Percentiles rank a stretch among this genome's conserved stretches.
Evolutionary conservation across 768 basidiomycete genomes (phyloP).

Genomic region (Phallus indusiatus): DNA sequence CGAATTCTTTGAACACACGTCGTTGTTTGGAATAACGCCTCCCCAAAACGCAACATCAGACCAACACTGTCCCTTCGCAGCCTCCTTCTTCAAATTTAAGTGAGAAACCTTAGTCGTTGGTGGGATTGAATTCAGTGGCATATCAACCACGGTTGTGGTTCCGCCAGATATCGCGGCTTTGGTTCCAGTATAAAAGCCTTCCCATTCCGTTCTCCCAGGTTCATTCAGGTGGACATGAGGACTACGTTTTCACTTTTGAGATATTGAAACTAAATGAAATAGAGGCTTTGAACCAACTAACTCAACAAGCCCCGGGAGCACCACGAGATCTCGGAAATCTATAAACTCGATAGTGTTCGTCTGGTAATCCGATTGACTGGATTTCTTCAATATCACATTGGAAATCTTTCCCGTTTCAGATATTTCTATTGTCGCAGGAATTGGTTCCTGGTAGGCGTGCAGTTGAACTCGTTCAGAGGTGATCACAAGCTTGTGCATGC

Average conservation of each 20-base stretch:
- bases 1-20: constrained; percentile 32
- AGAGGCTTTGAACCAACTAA: constrained; percentile 25
- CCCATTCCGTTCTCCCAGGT: constrained; percentile 89
- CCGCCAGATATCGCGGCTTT: constrained; percentile 86
- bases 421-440: constrained; percentile 60
- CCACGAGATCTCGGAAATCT: constrained; percentile 45
- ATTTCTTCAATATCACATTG: constrained; percentile 31
- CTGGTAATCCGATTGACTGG: constrained; percentile 22
- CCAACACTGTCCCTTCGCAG: constrained; percentile 64
- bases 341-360: constrained; percentile 31
- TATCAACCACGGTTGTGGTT: constrained; percentile 92
- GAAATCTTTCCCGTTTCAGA: constrained; percentile 49
- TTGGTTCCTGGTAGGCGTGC: constrained; percentile 35
- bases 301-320: constrained; percentile 81
- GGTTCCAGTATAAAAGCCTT: constrained; percentile 90
- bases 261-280: constrained; percentile 6
- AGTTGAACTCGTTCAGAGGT: constrained; percentile 51
- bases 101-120: constrained; percentile 84
- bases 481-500: constrained; percentile 26
- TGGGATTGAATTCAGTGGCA: constrained; percentile 97
- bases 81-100: constrained; percentile 58
- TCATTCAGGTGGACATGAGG: constrained; percentile 92
- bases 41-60: constrained; percentile 92
- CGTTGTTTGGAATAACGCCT: constrained; percentile 87
- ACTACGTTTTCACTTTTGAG: no score